Evolutionary conservation across 192 early-diverging fungal genomes (phyloP), one percentile per base, ranked within the genome.

Genomic region (Ramicandelaber brevisporus): DNA sequence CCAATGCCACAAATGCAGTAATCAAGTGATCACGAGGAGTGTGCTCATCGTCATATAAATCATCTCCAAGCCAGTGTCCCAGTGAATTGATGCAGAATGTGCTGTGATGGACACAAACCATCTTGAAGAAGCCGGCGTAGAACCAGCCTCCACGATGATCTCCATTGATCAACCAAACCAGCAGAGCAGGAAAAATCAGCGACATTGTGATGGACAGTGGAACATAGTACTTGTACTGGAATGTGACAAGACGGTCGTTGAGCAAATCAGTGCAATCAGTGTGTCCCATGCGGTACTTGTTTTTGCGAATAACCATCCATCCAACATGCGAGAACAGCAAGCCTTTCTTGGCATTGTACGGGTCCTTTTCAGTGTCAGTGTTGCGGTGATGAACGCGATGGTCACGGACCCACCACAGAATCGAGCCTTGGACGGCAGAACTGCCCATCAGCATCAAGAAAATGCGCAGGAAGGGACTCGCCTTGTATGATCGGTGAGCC

Each of bases 361-460:
- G 79, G 38, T 78, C 80, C 49, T 68, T 62, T 37, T 74, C 70
- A 12, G 79, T 76, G 44, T 83, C 79, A n/a, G 79, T 83, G 53
- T 68, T 80, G 20, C 79, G 54, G 55, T 84, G 79, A 44, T 84
- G 79, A 34, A 73, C 64, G 20, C 79, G 70, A 45, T 84, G 79
- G 29, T 70, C 68, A 29, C 78, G 59, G 27, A 60, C 65, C 79
- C 79, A 84, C 79, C 79, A 84, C 36, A 68, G 57, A 34, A 78
- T 68, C 13, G 72, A 74, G 14, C 79, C 79, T 48, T 84, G 59
- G 27, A 80, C 61, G 14, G 73, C 68, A 23, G 71, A 74, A 4
- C 61, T 58, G 12, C 70, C 67, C 6, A 62, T 54, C 6, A 77
- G 23, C 3, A 57, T 46, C 31, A 76, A 41, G 8, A 65, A 46